A percentile compares a stretch with the other conserved stretches of the same genome.
Evolutionary conservation across 192 early-diverging fungal genomes (phyloP).

Genomic region (Fimicolochytrium jonesii): DNA sequence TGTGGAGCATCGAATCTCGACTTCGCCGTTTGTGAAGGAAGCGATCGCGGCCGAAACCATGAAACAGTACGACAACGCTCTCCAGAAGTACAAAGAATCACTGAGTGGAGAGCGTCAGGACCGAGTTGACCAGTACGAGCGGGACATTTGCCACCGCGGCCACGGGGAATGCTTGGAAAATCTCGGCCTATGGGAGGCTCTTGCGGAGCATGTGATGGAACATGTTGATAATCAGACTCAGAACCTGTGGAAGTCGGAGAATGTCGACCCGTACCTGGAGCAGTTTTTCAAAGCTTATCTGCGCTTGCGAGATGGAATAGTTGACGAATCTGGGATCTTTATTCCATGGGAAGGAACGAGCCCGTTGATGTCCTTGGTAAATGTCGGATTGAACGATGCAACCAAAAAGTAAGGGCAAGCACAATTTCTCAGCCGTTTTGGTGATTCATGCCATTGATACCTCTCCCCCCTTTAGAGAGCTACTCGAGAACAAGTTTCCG

Average conservation of each 20-base stretch:
- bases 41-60: constrained; percentile 61
- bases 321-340: constrained; percentile 34
- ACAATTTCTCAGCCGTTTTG: too few relatives aligned
- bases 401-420: constrained; percentile 23
- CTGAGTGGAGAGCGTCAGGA: constrained; percentile 7
- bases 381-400: constrained; percentile 21
- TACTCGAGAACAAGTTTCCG: too few relatives aligned
- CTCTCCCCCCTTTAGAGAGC: too few relatives aligned
- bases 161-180: constrained; percentile 58
- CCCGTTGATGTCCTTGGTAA: constrained; percentile 51
- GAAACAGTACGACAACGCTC: constrained; percentile 54
- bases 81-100: constrained; percentile 9
- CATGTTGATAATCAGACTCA: constrained; percentile 48
- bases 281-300: constrained; percentile 53
- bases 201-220: constrained; percentile 46
- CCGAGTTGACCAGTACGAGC: neutral
- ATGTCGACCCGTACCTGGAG: constrained; percentile 46
- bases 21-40: constrained; percentile 40
- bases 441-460: too few relatives aligned
- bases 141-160: constrained; percentile 32
- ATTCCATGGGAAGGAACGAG: constrained; percentile 51
- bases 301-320: constrained; percentile 40
- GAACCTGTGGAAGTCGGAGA: constrained; percentile 51
- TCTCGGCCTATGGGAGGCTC: constrained; percentile 59
- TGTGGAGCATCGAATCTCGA: constrained; percentile 55